A percentile compares a stretch with the other conserved stretches of the same genome.
phyloP scores from a whole-genome alignment of 2,329 filamentous ascomycete genomes.

The Pyricularia sp. region DNA sequence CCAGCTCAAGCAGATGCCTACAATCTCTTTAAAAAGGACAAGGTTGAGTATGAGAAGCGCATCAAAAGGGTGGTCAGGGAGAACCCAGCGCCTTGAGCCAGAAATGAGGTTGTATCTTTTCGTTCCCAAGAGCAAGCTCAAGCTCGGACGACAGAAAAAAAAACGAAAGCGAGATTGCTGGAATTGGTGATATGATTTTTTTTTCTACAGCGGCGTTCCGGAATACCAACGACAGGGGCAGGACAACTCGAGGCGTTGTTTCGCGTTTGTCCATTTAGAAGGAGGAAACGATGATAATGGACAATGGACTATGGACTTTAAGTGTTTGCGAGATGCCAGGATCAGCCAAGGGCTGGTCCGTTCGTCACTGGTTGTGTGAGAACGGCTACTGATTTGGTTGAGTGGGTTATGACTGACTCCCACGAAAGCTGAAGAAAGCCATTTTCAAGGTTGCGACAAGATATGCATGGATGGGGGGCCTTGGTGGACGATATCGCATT shows the following conservation, averaged over 20 bases:
- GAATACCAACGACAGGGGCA: background rate
- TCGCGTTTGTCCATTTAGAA: background rate
- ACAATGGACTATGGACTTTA: background rate
- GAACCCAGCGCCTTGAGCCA: conserved; percentile 62
- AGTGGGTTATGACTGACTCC: background rate
- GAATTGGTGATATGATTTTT: background rate
- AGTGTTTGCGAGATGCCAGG: background rate
- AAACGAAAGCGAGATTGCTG: background rate
- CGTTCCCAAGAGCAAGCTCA: background rate
- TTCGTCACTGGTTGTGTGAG: background rate
- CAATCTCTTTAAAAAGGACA: conserved; percentile 90
- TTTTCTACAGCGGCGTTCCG: background rate
- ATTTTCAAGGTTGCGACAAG: background rate
- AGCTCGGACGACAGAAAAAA: background rate
- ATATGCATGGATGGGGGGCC: background rate
- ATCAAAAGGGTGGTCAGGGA: conserved; percentile 81
- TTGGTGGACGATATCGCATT: background rate
- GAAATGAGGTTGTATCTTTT: background rate
- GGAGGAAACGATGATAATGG: background rate
- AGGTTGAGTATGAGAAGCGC: conserved; percentile 76
- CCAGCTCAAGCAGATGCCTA: conserved; percentile 96
- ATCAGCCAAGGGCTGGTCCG: background rate
- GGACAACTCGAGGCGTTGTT: background rate
- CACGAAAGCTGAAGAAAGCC: background rate
- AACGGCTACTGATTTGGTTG: background rate